Evolutionary conservation across 2,329 filamentous ascomycete genomes (phyloP).

Genomic region (Pezicula rhizophila): DNA sequence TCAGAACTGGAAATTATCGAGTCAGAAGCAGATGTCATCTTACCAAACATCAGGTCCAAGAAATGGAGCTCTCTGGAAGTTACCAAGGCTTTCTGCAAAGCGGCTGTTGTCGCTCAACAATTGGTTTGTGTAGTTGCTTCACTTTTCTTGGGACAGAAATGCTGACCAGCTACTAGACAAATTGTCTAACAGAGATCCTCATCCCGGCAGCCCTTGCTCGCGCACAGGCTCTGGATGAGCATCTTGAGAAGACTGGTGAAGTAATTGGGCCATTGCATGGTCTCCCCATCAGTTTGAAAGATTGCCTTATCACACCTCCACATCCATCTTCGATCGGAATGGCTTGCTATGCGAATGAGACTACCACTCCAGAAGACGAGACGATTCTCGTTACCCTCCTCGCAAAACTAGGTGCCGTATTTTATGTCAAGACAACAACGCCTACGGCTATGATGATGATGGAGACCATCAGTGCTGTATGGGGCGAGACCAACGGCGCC

Average conservation of each 20-base stretch:
- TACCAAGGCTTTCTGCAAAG: conserved; percentile 46
- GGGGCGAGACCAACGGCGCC: conserved; percentile 30
- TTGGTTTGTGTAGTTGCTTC: conserved; percentile 30
- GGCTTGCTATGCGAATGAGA: conserved; percentile 29
- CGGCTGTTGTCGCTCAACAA: conserved; percentile 48
- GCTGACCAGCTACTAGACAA: conserved; percentile 36
- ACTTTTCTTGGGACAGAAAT: not conserved
- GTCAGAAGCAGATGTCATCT: conserved; percentile 27
- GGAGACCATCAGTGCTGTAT: conserved; percentile 36
- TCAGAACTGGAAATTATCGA: conserved; percentile 45
- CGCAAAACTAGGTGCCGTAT: conserved; percentile 33
- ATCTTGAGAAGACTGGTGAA: conserved; percentile 35
- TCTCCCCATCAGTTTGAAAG: conserved; percentile 35
- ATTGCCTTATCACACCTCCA: conserved; percentile 31
- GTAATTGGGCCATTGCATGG: conserved; percentile 34
- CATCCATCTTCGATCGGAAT: conserved; percentile 31
- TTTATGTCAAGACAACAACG: conserved; percentile 34
- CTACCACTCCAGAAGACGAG: conserved; percentile 19
- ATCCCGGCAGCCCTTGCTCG: conserved; percentile 45
- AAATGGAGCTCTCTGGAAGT: conserved; percentile 46
- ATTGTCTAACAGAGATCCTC: conserved; percentile 53
- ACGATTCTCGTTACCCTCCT: conserved; percentile 32
- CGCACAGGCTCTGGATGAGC: conserved; percentile 46
- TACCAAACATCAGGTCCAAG: conserved; percentile 27
- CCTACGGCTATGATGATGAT: conserved; percentile 36